Base-by-base conservation (phyloP, 2,329 filamentous ascomycete species). In the Sclerotinia spermophila region DNA sequence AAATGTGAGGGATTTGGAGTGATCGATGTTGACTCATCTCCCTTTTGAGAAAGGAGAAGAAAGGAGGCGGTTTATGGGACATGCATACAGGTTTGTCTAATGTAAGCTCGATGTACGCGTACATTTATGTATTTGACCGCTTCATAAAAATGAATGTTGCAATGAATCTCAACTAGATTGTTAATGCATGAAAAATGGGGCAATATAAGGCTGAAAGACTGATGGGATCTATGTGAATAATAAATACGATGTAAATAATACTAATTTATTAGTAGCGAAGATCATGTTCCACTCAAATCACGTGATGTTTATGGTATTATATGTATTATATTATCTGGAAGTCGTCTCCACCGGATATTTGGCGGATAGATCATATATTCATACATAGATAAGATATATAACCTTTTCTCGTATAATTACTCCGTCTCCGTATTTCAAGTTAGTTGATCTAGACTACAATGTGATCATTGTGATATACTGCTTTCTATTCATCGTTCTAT, bases 191-290 rank as follows among this genome's bases (percentile, higher is more conserved):
- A 42, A 30, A 61, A 30, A 44, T 44, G 58, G 58, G 58, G 58
- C n/a, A 27, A 42, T 15, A 61, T 61, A 61, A 61, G 58, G 58
- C 58, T 61, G 58, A 61, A 44, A 61, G 38, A 17, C 58, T 42
- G 24, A 60, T 40, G 58, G 40, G n/a, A 19, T 15, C 13, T 44
- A 42, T 44, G 40, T 60, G n/a, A 42, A 42, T 60, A 40, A 59
- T 27, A 19, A 60, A 60, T 27, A 27, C 8, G n/a, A n/a, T n/a
- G n/a, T n/a, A n/a, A n/a, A n/a, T n/a, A n/a, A n/a, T n/a, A n/a
- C n/a, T 55, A 55, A 30, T 27, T 30, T 30, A 30, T 42, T 42
- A 30, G 58, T 8, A 30, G 58, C 19, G 58, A 60, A 7, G 58
- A 60, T 60, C 56, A 38, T 59, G 56, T 42, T 53, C 48, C 24